phyloP scores from a whole-genome alignment of 805 yeast species.

The Lachancea quebecensis region DNA sequence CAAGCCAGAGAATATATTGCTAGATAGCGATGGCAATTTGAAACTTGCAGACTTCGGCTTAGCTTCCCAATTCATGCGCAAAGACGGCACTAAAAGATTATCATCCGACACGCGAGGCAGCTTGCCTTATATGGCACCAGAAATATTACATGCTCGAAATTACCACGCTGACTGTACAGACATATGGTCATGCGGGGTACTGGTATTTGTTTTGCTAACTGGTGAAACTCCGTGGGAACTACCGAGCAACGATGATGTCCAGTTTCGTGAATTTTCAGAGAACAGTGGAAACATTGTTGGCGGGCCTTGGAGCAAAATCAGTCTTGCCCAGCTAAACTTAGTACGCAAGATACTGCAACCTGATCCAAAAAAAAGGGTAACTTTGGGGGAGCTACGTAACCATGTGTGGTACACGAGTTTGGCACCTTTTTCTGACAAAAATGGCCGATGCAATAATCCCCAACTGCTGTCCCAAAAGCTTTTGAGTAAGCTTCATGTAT shows the following conservation, averaged over 20 bases:
- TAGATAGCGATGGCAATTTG: conserved; percentile 58
- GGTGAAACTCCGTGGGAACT: conserved; percentile 73
- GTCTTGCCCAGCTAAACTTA: conserved; percentile 43
- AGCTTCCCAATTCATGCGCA: conserved; percentile 52
- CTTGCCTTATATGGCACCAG: conserved; percentile 78
- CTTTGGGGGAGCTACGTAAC: conserved; percentile 35
- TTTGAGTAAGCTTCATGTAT: conserved; percentile 46
- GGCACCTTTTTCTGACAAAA: conserved; percentile 37
- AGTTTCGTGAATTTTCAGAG: conserved; percentile 36
- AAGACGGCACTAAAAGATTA: conserved; percentile 40
- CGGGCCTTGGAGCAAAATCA: conserved; percentile 51
- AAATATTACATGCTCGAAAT: conserved; percentile 37
- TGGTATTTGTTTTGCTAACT: conserved; percentile 52
- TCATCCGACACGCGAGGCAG: conserved; percentile 59
- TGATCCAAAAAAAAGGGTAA: conserved; percentile 39
- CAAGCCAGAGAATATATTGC: conserved; percentile 66
- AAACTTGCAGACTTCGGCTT: conserved; percentile 75
- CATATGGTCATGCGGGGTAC: conserved; percentile 65
- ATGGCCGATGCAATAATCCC: conserved; percentile 51
- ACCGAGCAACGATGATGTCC: conserved; percentile 47
- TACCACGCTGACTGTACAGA: conserved; percentile 57
- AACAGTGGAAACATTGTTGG: conserved; percentile 41
- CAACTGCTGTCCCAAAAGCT: conserved; percentile 43
- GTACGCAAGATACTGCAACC: conserved; percentile 47
- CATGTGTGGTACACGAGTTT: conserved; percentile 52